A percentile compares a stretch with the other conserved stretches of the same genome.
These are phyloP conservation scores for Eremochloa ophiuroides DNA, from an alignment of 176 grass and related monocot genomes.

Conservation along the genomic window DNA sequence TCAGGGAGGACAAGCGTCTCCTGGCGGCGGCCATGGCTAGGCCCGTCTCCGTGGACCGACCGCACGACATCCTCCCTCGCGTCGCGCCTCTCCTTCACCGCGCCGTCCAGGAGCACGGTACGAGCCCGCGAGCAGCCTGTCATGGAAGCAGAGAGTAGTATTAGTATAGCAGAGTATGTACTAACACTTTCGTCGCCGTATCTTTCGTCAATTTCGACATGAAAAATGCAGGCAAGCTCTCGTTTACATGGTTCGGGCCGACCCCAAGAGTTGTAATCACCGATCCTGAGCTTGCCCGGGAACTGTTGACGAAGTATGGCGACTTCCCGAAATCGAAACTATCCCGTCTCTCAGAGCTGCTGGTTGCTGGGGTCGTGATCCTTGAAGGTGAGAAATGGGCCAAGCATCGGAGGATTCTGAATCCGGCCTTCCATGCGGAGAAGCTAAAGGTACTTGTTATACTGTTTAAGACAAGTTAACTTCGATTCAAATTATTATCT, in stretches of 20 bases:
- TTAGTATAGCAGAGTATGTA: too few relatives aligned
- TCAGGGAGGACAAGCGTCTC: slow-evolving; percentile 27
- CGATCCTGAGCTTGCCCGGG: slow-evolving; percentile 43
- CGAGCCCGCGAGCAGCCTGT: neutral
- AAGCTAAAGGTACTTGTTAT: slow-evolving; percentile 51
- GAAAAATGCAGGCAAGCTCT: slow-evolving; percentile 35
- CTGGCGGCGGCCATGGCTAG: slow-evolving; percentile 15
- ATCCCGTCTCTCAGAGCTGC: neutral
- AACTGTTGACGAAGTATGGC: slow-evolving; percentile 36
- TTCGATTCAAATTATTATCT: neutral
- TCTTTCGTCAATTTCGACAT: neutral
- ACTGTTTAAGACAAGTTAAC: too few relatives aligned
- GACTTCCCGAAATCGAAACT: slow-evolving; percentile 24
- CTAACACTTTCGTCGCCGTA: neutral
- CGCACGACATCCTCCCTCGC: slow-evolving; percentile 47
- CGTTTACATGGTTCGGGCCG: slow-evolving; percentile 53
- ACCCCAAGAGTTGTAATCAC: slow-evolving; percentile 31
- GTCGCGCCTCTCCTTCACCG: slow-evolving; percentile 27
- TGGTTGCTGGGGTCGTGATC: slow-evolving; percentile 30
- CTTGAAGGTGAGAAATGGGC: slow-evolving; percentile 75
- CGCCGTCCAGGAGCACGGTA: slow-evolving; percentile 39
- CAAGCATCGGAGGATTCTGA: slow-evolving; percentile 67
- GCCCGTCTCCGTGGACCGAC: slow-evolving; percentile 36
- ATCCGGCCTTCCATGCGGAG: slow-evolving; percentile 70
- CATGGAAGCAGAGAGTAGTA: neutral